A percentile compares a stretch with the other conserved stretches of the same genome.
Conservation (phyloP, 768 basidiomycete genomes). For the Favolaschia claudopus region DNA sequence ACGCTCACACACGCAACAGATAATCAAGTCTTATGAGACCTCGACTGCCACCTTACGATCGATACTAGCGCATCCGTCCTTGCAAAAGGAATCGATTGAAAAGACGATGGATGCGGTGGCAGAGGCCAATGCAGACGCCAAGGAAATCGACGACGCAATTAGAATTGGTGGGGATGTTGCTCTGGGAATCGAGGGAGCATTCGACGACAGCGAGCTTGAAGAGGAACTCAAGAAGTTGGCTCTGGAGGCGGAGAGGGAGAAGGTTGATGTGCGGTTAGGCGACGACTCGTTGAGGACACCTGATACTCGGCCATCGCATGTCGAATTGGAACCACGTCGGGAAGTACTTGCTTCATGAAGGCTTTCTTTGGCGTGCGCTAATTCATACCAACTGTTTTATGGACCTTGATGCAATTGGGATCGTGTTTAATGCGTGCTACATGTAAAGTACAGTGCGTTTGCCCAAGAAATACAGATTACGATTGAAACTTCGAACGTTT, state of each 20-base stretch:
- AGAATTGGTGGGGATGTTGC: slow-evolving; percentile 71
- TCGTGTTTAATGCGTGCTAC: too few relatives aligned
- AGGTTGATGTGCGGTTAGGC: slow-evolving; percentile 19
- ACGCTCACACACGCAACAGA: slow-evolving; percentile 51
- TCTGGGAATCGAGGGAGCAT: slow-evolving; percentile 57
- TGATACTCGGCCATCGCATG: not conserved
- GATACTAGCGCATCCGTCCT: slow-evolving; percentile 80
- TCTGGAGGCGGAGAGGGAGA: slow-evolving; percentile 41
- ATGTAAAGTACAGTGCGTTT: too few relatives aligned
- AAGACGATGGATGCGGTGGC: slow-evolving; percentile 89
- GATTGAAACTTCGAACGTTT: too few relatives aligned
- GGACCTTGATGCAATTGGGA: too few relatives aligned
- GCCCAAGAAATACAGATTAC: too few relatives aligned
- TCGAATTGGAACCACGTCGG: not conserved
- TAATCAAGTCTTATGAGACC: slow-evolving; percentile 85
- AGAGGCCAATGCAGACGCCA: slow-evolving; percentile 81
- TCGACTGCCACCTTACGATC: slow-evolving; percentile 80
- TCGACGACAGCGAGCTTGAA: slow-evolving; percentile 59
- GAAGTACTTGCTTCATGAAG: not conserved
- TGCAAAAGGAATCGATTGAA: slow-evolving; percentile 82
- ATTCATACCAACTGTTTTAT: too few relatives aligned
- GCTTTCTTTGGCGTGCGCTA: not conserved
- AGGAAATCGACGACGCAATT: slow-evolving; percentile 84
- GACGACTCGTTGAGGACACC: not conserved
- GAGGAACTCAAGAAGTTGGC: slow-evolving; percentile 68